phyloP scores from a whole-genome alignment of 1,139 yeast species.

The Blastobotrys ciferrii region DNA sequence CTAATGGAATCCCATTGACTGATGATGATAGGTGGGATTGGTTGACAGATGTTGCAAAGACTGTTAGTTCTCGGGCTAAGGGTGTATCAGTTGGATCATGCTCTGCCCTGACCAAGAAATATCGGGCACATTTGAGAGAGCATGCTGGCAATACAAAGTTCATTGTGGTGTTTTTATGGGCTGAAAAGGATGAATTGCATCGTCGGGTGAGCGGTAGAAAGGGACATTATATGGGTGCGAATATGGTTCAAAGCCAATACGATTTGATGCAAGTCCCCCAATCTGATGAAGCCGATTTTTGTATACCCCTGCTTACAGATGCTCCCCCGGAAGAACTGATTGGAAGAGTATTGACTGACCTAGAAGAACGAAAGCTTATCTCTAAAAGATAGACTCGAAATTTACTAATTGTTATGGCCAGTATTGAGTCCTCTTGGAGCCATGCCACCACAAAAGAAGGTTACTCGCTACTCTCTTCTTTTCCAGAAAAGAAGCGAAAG shows the following conservation, averaged over 20 bases:
- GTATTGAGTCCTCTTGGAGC: no score
- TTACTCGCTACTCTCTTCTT: no score
- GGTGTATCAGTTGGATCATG: constrained; percentile 62
- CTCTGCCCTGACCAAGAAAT: constrained; percentile 72
- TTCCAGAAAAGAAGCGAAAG: no score
- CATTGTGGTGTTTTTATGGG: constrained; percentile 64
- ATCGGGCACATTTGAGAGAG: constrained; percentile 56
- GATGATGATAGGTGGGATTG: constrained; percentile 94
- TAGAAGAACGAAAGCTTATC: constrained; percentile 4
- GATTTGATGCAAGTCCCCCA: constrained; percentile 71
- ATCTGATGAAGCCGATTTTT: constrained; percentile 19
- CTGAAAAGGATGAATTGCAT: constrained; percentile 58
- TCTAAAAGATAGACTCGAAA: neutral
- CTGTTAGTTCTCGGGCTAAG: constrained; percentile 40
- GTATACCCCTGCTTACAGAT: constrained; percentile 18
- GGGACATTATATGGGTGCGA: constrained; percentile 82
- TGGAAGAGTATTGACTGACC: constrained; percentile 10
- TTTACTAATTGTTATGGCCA: no score
- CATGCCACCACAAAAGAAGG: no score
- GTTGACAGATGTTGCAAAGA: constrained; percentile 54
- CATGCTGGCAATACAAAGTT: constrained; percentile 41
- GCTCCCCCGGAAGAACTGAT: constrained; percentile 19
- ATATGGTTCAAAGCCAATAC: constrained; percentile 79
- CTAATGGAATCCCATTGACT: constrained; percentile 69
- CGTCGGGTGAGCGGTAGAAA: constrained; percentile 59